phyloP scores from a whole-genome alignment of 345 rosid species.

The Salix exigua region DNA sequence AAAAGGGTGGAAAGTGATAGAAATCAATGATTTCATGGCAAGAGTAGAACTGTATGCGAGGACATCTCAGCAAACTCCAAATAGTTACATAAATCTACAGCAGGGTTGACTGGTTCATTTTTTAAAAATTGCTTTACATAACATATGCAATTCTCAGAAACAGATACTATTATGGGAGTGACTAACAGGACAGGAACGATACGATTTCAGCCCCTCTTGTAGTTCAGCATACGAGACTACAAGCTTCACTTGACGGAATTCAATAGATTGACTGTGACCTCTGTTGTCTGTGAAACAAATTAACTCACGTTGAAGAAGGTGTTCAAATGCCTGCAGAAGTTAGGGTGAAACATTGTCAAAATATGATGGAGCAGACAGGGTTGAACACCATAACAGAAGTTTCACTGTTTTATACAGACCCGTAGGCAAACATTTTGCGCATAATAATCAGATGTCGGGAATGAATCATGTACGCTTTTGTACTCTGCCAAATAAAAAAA shows the following conservation, averaged over 20 bases:
- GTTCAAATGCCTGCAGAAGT: slow-evolving; percentile 77
- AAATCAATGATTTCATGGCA: not conserved
- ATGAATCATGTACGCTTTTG: slow-evolving; percentile 68
- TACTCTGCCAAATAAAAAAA: slow-evolving; percentile 55
- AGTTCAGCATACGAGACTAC: slow-evolving; percentile 65
- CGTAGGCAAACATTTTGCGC: slow-evolving; percentile 61
- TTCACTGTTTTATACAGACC: slow-evolving; percentile 39
- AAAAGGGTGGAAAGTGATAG: not conserved
- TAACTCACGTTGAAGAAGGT: slow-evolving; percentile 58
- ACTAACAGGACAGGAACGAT: slow-evolving; percentile 89
- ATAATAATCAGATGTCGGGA: slow-evolving; percentile 71
- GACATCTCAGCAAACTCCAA: not conserved
- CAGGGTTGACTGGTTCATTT: not conserved
- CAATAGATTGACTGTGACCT: slow-evolving; percentile 60
- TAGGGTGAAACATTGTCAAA: slow-evolving; percentile 8
- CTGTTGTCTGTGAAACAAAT: slow-evolving; percentile 62
- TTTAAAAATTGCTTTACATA: not conserved
- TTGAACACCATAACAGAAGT: not conserved
- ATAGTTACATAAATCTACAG: not conserved
- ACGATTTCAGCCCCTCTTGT: slow-evolving; percentile 64
- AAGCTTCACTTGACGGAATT: slow-evolving; percentile 71
- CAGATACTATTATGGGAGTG: not conserved
- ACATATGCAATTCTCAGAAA: not conserved
- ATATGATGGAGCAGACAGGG: not conserved
- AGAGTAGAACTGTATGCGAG: not conserved